Evolutionary conservation across 345 rosid species (phyloP), one percentile per base, ranked within the genome.

Genomic region (Camelina hispida): DNA sequence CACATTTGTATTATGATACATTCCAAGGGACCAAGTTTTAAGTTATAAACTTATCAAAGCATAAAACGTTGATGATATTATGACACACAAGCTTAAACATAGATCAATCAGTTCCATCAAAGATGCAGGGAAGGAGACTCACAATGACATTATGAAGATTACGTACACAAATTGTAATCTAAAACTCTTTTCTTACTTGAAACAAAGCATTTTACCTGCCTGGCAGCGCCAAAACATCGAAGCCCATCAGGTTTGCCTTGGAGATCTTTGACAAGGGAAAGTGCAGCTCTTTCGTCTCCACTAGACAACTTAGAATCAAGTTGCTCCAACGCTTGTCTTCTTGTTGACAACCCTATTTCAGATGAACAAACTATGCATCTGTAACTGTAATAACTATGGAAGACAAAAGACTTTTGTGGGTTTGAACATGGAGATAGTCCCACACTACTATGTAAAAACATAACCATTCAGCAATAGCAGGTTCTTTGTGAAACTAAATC

Each of bases 171-270:
- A 34, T 6, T 7, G 9, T 2, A 6, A 34, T 6, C 38, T 7
- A 34, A 7, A 34, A 34, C 38, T 34, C 9, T 34, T 7, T 23
- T 34, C 9, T 34, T 2, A 37, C 40, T 3, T 11, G 43, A 3
- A 10, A 40, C 43, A 11, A 42, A 0, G 46, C 30, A 28, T 28
- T 4, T 28, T 28, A 28, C 96, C 92, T 89, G 97, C 50, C 97
- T 82, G 5, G 88, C 93, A 5, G 91, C 84, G 2, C 93, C 96
- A 48, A 91, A 94, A 67, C 96, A 88, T 32, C 86, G 77, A 54
- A 91, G 90, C 0, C 97, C 97, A 9, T 85, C 90, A 2, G 95
- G 85, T 66, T 87, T 89, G 7, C 95, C 98, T 70, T 86, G 93
- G 72, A 85, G 79, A 62, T 88, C 88, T 54, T 83, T 89, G 56